These are phyloP conservation scores for Fragilariopsis cylindrus DNA, from an alignment of 108 stramenopile genomes.

Conservation along the genomic window DNA sequence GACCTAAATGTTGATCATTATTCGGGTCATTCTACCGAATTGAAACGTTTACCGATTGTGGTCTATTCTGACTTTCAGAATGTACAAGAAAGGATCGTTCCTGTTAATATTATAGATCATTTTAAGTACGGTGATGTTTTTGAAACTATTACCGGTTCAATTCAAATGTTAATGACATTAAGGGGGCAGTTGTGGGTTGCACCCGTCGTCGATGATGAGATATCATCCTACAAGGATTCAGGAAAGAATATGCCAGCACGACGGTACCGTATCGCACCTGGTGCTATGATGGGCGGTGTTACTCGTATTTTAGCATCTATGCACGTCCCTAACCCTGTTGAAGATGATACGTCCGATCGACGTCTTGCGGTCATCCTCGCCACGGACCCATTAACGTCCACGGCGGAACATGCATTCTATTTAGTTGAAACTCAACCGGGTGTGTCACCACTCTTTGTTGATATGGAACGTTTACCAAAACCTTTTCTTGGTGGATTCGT, in stretches of 20 bases:
- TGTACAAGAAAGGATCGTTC: slow-evolving; percentile 60
- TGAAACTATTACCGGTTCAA: slow-evolving; percentile 45
- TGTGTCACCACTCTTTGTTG: slow-evolving; percentile 38
- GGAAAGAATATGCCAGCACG: slow-evolving; percentile 62
- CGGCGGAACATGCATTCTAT: slow-evolving; percentile 77
- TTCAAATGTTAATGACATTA: slow-evolving; percentile 45
- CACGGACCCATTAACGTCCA: slow-evolving; percentile 64
- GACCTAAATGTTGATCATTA: slow-evolving; percentile 17
- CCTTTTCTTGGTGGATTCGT: slow-evolving; percentile 71
- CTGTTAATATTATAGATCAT: slow-evolving; percentile 30
- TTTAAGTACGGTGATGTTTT: slow-evolving; percentile 46
- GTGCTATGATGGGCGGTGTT: slow-evolving; percentile 53
- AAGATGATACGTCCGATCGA: slow-evolving; percentile 35
- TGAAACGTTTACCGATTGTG: slow-evolving; percentile 49
- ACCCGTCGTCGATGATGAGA: slow-evolving; percentile 40
- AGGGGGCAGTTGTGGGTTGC: slow-evolving; percentile 68
- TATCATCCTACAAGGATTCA: slow-evolving; percentile 36
- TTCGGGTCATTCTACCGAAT: slow-evolving; percentile 22
- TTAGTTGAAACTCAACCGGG: slow-evolving; percentile 54
- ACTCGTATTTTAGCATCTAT: slow-evolving; percentile 50
- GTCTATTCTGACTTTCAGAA: slow-evolving; percentile 69
- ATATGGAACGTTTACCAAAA: slow-evolving; percentile 46
- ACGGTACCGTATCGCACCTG: slow-evolving; percentile 65
- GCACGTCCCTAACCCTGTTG: slow-evolving; percentile 44
- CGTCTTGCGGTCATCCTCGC: slow-evolving; percentile 63